Base-by-base conservation (phyloP, 345 rosid genomes). In the Populus simonii region DNA sequence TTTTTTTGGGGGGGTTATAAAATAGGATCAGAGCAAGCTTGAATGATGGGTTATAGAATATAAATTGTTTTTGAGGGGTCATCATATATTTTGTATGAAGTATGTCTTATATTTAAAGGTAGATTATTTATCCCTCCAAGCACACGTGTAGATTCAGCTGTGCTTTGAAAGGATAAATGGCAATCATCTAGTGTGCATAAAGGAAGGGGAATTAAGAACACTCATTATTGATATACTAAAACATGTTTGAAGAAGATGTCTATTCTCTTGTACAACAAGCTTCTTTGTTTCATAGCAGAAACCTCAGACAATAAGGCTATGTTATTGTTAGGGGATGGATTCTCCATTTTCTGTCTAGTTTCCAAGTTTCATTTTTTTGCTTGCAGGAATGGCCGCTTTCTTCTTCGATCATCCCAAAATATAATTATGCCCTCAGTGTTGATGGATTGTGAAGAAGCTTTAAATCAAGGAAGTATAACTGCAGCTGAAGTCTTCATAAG, bases 321-420 rank as follows among this genome's bases (percentile, higher is more conserved):
- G 63, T n/a, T 43, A 35, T 67, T 79, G 33, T 77, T 68, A 29
- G 31, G 39, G 59, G 78, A 23, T 47, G 36, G 29, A 66, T 39
- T 35, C 68, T 43, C 77, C 71, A 23, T 67, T 27, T 67, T 18
- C 51, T 67, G 6, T 72, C 9, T 76, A 31, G 75, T 75, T 9
- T 27, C 76, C 83, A 27, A 81, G 18, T 67, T 35, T 53, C 43
- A 35, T 18, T 76, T 74, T 76, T 79, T 51, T 74, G 10, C 63
- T 84, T 85, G 86, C 89, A 96, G 99, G 89, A 91, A 89, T 84
- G 98, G 99, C 39, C 89, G 89, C 62, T 96, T 96, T 84, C 89
- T 87, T 84, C 94, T 96, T 71, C 90, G 86, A 55, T 89, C 92
- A 67, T 88, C 95, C 68, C 91, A 86, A 81, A 91, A 89, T 87